Evolutionary conservation across 1,139 yeast genomes (phyloP), one percentile per base, ranked within the genome.

Genomic region (Pichia sp.): DNA sequence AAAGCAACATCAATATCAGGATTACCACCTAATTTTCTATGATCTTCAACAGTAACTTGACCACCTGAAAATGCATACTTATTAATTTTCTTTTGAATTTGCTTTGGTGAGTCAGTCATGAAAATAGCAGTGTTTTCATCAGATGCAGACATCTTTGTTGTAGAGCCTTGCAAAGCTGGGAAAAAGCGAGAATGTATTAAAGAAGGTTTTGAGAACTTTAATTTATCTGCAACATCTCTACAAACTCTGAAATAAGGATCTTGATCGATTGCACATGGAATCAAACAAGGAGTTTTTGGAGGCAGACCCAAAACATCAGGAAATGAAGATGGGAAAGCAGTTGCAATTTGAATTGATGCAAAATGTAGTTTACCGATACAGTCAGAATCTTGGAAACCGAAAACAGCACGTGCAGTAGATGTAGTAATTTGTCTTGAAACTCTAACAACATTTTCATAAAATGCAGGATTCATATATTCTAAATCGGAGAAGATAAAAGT

Each of bases 221-320:
- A 74, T 63, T 89, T 91, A 58, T 81, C 88, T 21, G 98, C 96
- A 49, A 93, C 98, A 61, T 93, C 99, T 65, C 99, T 76, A 65
- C 96, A 85, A 24, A 93, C 95, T 63, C 99, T 76, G 69, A 93
- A 93, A 65, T 93, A 93, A 30, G 99, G 98, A 63, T 93, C 99
- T 68, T 89, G 96, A 62, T 93, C 99, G 62, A 93, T 93, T 36
- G 99, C 99, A 72, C 98, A 93, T 31, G 99, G 99, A 63, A 93
- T 93, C 63, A 93, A 71, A 65, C 96, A 85, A 45, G 96, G 98
- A 2, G 96, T 89, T 63, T 83, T 82, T 37, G 81, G 70, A 39
- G 88, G 88, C 55, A 82, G 66, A 10, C 86, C 96, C 54, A 93
- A 75, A 24, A 93, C 83, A 52, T 83, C 95, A 3, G 98, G 98